Conservation (phyloP, 2,329 filamentous ascomycete species). For the Dothidotthia symphoricarpi region DNA sequence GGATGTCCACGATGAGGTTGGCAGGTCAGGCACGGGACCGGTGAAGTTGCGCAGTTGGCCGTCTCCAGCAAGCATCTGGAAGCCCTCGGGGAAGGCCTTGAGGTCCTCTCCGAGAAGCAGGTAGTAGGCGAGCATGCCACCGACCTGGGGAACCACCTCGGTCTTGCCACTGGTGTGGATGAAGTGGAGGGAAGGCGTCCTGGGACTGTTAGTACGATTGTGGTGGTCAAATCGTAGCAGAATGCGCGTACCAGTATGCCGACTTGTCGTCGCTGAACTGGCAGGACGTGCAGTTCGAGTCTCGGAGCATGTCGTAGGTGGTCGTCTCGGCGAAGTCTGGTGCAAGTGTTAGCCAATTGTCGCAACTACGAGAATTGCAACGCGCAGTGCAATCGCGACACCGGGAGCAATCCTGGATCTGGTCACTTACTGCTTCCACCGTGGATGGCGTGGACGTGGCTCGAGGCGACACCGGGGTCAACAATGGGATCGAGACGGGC, state of each 20-base stretch:
- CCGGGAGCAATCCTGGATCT: constrained; percentile 35
- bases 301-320: constrained; percentile 59
- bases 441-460: constrained; percentile 36
- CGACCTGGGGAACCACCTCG: constrained; percentile 61
- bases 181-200: constrained; percentile 68
- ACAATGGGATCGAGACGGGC: constrained; percentile 55
- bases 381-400: constrained; percentile 2
- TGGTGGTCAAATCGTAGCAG: not conserved
- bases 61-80: constrained; percentile 71
- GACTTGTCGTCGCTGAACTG: constrained; percentile 45
- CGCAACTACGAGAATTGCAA: constrained; percentile 15
- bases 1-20: constrained; percentile 67
- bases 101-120: constrained; percentile 70
- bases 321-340: constrained; percentile 59
- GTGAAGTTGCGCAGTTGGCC: constrained; percentile 55
- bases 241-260: constrained; percentile 41
- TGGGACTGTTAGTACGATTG: constrained; percentile 7
- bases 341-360: constrained; percentile 19
- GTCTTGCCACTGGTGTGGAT: constrained; percentile 61
- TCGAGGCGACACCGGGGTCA: constrained; percentile 27
- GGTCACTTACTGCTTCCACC: constrained; percentile 53
- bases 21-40: constrained; percentile 61
- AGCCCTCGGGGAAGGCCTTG: constrained; percentile 67
- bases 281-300: constrained; percentile 70
- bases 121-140: constrained; percentile 66